Base-by-base conservation (phyloP, 2,329 filamentous ascomycete genomes). In the Emmonsia crescens region DNA sequence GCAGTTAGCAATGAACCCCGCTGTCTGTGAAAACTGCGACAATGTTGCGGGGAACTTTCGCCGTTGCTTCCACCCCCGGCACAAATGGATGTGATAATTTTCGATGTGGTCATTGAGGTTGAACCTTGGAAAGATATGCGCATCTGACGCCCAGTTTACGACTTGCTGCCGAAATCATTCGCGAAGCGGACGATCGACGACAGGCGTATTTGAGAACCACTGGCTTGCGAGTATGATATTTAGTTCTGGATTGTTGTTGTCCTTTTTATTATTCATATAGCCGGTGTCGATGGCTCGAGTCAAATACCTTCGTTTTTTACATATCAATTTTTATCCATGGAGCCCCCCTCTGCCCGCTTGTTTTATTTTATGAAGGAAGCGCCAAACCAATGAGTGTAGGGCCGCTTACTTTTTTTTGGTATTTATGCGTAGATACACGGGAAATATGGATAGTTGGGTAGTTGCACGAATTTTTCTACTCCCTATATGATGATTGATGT, bases 1-100 rank as follows among this genome's bases (percentile, higher is more conserved):
- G 68, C 85, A 85, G 66, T 82, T 87, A 27, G 83, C 87, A 16
- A 74, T 88, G 68, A 89, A 93, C 74, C 85, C 84, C 12, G 81
- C 83, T 12, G 89, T 93, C 57, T 83, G 87, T 66, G 88, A 91
- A 57, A 89, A 87, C 69, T 93, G 88, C 89, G 19, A 91, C 87
- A 19, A 89, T 93, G 85, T 91, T 86, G 9, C 85, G 86, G 1
- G 86, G 86, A 86, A 5, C 82, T 93, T 2, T 85, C 83, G 29
- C 81, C 79, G 57, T 85, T 92, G 48, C 78, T 93, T 36, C 80
- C 81, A 9, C 77, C 82, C 1, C 76, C 71, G 64, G 67, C 73
- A 59, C 76, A 85, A 42, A 83, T 92, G 67, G 88, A 92, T 73
- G 81, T 84, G 62, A 90, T 93, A 67, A 89, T 93, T 74, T 85